These are phyloP conservation scores for Vitis labrusca DNA, from an alignment of 164 flowering plant species.

Conservation along the genomic window DNA sequence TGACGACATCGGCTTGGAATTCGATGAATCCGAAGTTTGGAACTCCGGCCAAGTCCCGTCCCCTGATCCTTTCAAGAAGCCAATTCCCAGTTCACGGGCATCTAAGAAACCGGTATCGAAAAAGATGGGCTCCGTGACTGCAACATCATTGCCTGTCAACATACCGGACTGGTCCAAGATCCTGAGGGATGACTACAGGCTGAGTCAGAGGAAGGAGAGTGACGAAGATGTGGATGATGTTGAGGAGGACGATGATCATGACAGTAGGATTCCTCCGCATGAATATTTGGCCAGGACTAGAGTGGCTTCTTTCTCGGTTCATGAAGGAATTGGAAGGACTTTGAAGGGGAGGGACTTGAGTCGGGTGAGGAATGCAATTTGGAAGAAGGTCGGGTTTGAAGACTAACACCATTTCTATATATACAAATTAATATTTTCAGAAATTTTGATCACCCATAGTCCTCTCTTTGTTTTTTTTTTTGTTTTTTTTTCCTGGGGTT, in stretches of 20 bases:
- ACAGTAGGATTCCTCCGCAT: conserved; percentile 37
- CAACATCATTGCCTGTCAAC: conserved; percentile 38
- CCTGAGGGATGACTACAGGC: conserved; percentile 15
- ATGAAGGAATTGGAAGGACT: conserved; percentile 50
- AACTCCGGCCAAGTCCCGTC: neutral
- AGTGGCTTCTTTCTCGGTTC: conserved; percentile 44
- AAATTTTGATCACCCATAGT: neutral
- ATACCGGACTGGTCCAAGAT: conserved; percentile 53
- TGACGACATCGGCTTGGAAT: conserved; percentile 21
- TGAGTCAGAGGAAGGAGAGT: conserved; percentile 1
- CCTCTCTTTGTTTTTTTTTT: neutral
- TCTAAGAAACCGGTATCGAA: conserved; percentile 6
- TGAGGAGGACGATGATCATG: conserved; percentile 8
- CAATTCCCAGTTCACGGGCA: conserved; percentile 8
- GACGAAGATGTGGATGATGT: conserved; percentile 2
- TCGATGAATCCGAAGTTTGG: conserved; percentile 36
- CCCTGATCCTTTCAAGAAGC: conserved; percentile 8
- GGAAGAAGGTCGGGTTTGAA: conserved; percentile 44
- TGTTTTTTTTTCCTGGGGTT: neutral
- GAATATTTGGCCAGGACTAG: conserved; percentile 41
- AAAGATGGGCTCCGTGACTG: neutral
- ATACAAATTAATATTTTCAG: neutral
- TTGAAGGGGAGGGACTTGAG: conserved; percentile 47
- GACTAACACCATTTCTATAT: conserved; percentile 18
- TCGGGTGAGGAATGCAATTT: conserved; percentile 40